phyloP scores from a whole-genome alignment of 1,284 basidiomycete species.

The Apiotrichum domesticum region DNA sequence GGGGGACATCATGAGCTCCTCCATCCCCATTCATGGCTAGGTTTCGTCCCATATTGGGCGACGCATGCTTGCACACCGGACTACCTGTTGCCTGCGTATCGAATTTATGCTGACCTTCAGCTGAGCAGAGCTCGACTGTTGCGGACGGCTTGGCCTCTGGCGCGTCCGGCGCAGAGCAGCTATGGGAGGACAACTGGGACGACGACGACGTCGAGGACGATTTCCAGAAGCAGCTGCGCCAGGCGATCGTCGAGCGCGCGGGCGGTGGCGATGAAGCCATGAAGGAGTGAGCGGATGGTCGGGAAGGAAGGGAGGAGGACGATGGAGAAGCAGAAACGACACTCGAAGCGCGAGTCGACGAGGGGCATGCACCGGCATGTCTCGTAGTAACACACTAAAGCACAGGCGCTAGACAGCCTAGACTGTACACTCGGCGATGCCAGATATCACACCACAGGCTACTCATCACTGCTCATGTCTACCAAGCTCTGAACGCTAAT shows the following conservation, averaged over 20 bases:
- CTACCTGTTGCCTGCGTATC: neutral
- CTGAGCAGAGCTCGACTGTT: conserved; percentile 31
- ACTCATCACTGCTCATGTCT: too few relatives aligned
- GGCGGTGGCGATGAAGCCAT: conserved; percentile 37
- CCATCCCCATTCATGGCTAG: too few relatives aligned
- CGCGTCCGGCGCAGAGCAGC: conserved; percentile 47
- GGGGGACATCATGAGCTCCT: too few relatives aligned
- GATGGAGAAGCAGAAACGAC: neutral
- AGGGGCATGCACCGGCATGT: neutral
- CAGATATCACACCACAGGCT: neutral
- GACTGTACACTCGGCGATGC: neutral
- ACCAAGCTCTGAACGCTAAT: too few relatives aligned
- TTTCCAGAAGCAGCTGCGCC: conserved; percentile 84
- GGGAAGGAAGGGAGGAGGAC: neutral
- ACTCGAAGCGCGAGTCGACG: neutral
- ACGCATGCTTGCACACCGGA: neutral
- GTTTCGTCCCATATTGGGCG: neutral
- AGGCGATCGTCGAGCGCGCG: conserved; percentile 35
- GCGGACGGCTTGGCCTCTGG: conserved; percentile 32
- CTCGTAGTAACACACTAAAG: too few relatives aligned
- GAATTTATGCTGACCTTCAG: conserved; percentile 6
- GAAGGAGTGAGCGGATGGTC: conserved; percentile 32
- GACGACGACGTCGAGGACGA: conserved; percentile 98
- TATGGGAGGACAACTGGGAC: conserved; percentile 99
- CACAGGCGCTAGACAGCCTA: neutral